Evolutionary conservation across 805 yeast genomes (phyloP).

Genomic region (Diddensiella transvaalensis): DNA sequence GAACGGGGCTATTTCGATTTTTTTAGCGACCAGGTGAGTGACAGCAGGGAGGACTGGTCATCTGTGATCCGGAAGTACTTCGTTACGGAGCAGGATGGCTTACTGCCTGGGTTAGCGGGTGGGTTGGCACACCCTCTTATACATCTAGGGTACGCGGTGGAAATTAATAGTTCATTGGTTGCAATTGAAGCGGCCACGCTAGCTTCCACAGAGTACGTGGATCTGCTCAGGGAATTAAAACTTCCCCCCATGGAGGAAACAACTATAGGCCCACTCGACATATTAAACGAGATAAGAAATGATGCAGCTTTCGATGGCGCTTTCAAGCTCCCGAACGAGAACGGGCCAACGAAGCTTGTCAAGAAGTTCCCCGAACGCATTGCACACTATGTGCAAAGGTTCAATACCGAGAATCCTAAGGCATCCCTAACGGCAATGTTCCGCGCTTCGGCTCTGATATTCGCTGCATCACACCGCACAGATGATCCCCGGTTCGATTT

Average conservation of each 20-base stretch:
- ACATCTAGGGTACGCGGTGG: slow-evolving; percentile 36
- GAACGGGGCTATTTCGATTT: slow-evolving; percentile 38
- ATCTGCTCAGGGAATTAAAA: not conserved
- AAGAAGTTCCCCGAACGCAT: slow-evolving; percentile 17
- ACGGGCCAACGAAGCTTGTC: slow-evolving; percentile 8
- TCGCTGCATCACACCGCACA: slow-evolving; percentile 24
- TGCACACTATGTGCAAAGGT: slow-evolving; percentile 16
- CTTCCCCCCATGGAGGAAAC: slow-evolving; percentile 4
- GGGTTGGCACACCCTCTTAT: slow-evolving; percentile 34
- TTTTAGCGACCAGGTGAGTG: slow-evolving; percentile 37
- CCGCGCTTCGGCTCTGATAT: slow-evolving; percentile 21
- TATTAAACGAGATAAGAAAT: slow-evolving; percentile 21
- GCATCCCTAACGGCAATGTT: slow-evolving; percentile 21
- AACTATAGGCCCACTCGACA: slow-evolving; percentile 20
- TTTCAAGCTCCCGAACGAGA: slow-evolving; percentile 6
- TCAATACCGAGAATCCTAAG: slow-evolving; percentile 21
- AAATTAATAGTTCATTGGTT: slow-evolving; percentile 32
- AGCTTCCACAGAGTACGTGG: slow-evolving; percentile 24
- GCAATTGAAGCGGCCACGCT: slow-evolving; percentile 36
- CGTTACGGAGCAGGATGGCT: slow-evolving; percentile 11
- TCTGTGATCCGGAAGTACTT: slow-evolving; percentile 27
- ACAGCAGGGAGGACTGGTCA: slow-evolving; percentile 33
- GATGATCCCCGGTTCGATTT: slow-evolving; percentile 27
- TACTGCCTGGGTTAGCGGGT: slow-evolving; percentile 24
- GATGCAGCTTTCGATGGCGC: slow-evolving; percentile 20